Base-by-base conservation (phyloP, 495 filamentous ascomycete species). In the Darksidea phi region DNA sequence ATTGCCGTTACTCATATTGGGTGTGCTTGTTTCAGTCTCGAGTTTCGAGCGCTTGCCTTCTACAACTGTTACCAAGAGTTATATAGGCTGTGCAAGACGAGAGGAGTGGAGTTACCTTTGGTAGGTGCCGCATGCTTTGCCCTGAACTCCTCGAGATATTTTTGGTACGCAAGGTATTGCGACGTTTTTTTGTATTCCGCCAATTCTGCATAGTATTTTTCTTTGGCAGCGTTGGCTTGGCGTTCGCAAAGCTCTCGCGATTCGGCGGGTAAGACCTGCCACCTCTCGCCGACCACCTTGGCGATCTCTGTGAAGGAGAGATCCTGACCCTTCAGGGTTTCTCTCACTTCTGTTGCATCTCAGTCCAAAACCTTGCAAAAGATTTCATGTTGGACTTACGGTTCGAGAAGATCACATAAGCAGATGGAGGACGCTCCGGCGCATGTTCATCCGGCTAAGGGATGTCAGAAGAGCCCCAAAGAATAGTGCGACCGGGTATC, bases 381-480 rank as follows among this genome's bases (percentile, higher is more conserved):
- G n/a, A 48, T 51, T 45, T 5, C 23, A 7, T 24, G 4, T 28
- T 4, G 1, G 37, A 78, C 84, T 72, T 74, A 89, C 87, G 86
- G 70, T 91, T 91, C 3, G 88, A 90, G 69, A 91, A 91, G 54
- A 91, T 84, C 21, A 91, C 88, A 71, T 91, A 91, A 36, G 88
- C 88, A 10, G 88, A 91, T 1, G 88, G 85, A 21, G 88, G 85
- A 24, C 88, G 76, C 67, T 89, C 87, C 15, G 88, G 88, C 2
- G 88, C 88, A 77, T 89, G 80, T 47, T 89, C 88, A 61, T 91
- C 88, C 13, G 86, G 74, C 84, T 89, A 61, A 34, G 32, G 12
- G 21, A 51, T 60, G 57, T 69, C 51, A 72, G 63, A 38, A 46
- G 61, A 36, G 46, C 32, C 13, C 15, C 18, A 6, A 4, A 3